Evolutionary conservation across 148 eudicot genomes (phyloP).

Genomic region (Rhododendron molle): DNA sequence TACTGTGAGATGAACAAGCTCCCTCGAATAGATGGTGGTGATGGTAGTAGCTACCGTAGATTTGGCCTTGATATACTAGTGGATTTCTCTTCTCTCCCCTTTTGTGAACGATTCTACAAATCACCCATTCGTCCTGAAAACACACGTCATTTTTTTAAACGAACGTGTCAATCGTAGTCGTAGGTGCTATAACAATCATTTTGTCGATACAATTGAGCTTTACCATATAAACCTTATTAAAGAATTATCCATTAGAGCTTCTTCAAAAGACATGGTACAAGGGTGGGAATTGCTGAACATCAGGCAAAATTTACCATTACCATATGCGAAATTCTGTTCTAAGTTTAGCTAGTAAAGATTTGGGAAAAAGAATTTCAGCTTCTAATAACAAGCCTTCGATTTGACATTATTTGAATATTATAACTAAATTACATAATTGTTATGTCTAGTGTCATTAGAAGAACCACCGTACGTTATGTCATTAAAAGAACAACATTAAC

Average conservation of each 20-base stretch:
- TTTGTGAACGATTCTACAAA: conserved; percentile 67
- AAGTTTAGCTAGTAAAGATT: neutral
- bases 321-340: neutral
- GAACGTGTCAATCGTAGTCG: neutral
- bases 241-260: too few relatives aligned
- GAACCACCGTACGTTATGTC: too few relatives aligned
- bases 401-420: too few relatives aligned
- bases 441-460: too few relatives aligned
- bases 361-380: too few relatives aligned
- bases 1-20: conserved; percentile 14
- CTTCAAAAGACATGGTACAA: too few relatives aligned
- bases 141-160: neutral
- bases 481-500: too few relatives aligned
- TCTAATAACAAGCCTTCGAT: too few relatives aligned
- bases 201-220: neutral
- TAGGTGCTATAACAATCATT: neutral
- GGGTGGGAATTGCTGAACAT: too few relatives aligned
- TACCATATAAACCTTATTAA: neutral
- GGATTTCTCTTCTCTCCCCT: conserved; percentile 34
- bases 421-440: too few relatives aligned
- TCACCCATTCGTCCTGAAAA: conserved; percentile 83
- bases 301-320: too few relatives aligned
- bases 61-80: conserved; percentile 15
- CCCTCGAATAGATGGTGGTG: neutral
- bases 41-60: conserved; percentile 3